Base-by-base conservation (phyloP, 352 stramenopile genomes). In the Phytophthora melonis region DNA sequence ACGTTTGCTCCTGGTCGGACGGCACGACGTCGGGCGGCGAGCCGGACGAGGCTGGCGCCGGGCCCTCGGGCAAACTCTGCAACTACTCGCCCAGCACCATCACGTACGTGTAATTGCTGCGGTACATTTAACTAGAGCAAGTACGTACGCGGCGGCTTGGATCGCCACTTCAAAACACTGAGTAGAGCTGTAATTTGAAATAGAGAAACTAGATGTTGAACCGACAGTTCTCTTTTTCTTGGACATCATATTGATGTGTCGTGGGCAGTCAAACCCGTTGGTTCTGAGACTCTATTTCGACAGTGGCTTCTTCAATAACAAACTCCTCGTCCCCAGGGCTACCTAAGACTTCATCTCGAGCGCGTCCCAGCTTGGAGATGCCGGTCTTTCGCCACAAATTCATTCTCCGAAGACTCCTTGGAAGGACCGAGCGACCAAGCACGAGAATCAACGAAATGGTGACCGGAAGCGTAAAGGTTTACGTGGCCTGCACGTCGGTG, bases 401-500 rank as follows among this genome's bases (percentile, higher is more conserved):
- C 3, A 49, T 49, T 49, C 16, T 49, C 9, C 41, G 1, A 19
- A 49, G 41, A 10, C 41, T 21, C 41, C 7, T 25, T 2, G 23
- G 23, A 25, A 25, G 23, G 23, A 25, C 23, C 23, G 36, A 8
- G 34, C 9, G 9, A 41, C 9, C 34, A 41, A 41, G 34, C 23
- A 5, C 16, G 16, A 32, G 27, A 16, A 4, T 41, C 9, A 10
- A 41, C 34, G 34, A 9, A 9, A 74, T 74, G 61, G 61, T 47
- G 43, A 52, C 43, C 18, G 30, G 45, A 8, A 66, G 47, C 19
- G 36, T 62, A 3, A 74, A 65, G n/a, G 45, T 70, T 39, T 85
- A 80, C 60, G 72, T 81, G 5, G 62, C 52, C 18, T 86, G 77
- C 67, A 68, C 73, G 11, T 68, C 74, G 19, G 77, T 78, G 70